These are phyloP conservation scores for Carex cristatella DNA, from an alignment of 176 grass and related monocot genomes.

Conservation along the genomic window DNA sequence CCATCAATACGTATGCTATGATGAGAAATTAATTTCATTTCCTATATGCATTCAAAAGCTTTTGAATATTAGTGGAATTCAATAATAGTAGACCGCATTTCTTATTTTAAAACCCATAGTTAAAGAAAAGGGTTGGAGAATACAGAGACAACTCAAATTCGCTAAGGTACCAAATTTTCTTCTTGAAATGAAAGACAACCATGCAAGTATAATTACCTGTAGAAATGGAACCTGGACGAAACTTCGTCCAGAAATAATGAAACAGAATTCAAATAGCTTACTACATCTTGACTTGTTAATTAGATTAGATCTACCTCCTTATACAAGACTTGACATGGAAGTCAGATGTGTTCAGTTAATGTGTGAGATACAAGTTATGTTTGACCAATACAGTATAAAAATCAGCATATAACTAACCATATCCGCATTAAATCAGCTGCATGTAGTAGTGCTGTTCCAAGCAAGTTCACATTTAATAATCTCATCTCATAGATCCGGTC, in stretches of 20 bases:
- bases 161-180: slow-evolving; percentile 6
- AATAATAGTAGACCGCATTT: background rate
- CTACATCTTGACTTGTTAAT: slow-evolving; percentile 6
- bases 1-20: background rate
- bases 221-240: background rate
- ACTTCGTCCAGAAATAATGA: slow-evolving; percentile 18
- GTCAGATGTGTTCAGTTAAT: background rate
- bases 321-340: slow-evolving; percentile 9
- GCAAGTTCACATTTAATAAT: background rate
- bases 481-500: no score
- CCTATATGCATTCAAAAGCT: background rate
- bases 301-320: background rate
- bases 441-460: background rate
- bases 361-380: background rate
- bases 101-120: background rate
- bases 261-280: slow-evolving; percentile 21
- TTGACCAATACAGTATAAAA: background rate
- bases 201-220: background rate
- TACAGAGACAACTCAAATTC: slow-evolving; percentile 11
- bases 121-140: background rate
- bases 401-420: slow-evolving; percentile 7
- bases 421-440: background rate
- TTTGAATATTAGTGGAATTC: background rate
- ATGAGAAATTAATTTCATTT: background rate
- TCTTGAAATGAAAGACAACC: background rate